Percentiles rank a stretch among this genome's conserved stretches.
Evolutionary conservation across 1,284 basidiomycete genomes (phyloP).

Genomic region (Moesziomyces sp.): DNA sequence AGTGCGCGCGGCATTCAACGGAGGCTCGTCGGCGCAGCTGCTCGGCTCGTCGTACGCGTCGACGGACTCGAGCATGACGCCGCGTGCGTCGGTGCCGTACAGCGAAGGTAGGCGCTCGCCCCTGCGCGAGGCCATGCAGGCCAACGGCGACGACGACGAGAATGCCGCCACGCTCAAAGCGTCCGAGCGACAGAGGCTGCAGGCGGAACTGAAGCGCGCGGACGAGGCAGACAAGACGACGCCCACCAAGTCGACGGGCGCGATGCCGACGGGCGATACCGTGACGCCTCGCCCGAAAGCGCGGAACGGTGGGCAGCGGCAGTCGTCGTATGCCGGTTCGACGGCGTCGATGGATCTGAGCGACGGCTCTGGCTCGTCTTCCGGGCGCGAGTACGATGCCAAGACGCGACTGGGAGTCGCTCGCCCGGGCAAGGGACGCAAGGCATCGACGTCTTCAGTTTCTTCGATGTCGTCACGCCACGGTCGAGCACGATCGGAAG

Average conservation of each 20-base stretch:
- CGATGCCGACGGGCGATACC: slow-evolving; percentile 1
- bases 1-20: slow-evolving; percentile 32
- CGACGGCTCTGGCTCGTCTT: slow-evolving; percentile 26
- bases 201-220: slow-evolving; percentile 29
- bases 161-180: slow-evolving; percentile 45
- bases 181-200: slow-evolving; percentile 42
- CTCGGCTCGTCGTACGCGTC: slow-evolving; percentile 36
- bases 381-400: slow-evolving; percentile 26
- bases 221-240: slow-evolving; percentile 14
- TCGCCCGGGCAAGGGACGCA: slow-evolving; percentile 12
- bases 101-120: slow-evolving; percentile 1
- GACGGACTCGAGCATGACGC: slow-evolving; percentile 50
- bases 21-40: slow-evolving; percentile 10
- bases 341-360: slow-evolving; percentile 23
- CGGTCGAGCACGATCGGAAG: slow-evolving; percentile 28
- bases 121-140: slow-evolving; percentile 4
- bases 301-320: slow-evolving; percentile 9
- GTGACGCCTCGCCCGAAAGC: slow-evolving; percentile 23
- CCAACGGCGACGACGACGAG: slow-evolving; percentile 19
- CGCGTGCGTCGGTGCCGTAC: slow-evolving; percentile 31
- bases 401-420: slow-evolving; percentile 17
- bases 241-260: slow-evolving; percentile 13
- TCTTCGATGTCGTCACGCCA: slow-evolving; percentile 8
- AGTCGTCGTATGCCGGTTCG: slow-evolving; percentile 29
- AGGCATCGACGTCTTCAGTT: slow-evolving; percentile 9